These are phyloP conservation scores for Fusarium denticulatum DNA, from an alignment of 2,329 filamentous ascomycete species.

Conservation along the genomic window DNA sequence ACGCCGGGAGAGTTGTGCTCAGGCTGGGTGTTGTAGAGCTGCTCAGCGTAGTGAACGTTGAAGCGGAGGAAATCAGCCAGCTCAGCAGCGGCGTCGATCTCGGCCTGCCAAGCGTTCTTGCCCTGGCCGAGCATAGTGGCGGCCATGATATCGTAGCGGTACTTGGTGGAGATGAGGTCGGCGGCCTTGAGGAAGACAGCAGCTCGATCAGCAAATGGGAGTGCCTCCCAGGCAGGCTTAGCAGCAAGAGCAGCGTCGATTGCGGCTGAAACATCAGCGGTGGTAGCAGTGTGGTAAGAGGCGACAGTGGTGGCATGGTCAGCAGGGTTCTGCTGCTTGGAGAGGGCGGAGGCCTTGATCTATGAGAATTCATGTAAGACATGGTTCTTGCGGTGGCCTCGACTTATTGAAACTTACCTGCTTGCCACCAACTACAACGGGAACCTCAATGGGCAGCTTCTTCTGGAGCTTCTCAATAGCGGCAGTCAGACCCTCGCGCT, in stretches of 20 bases:
- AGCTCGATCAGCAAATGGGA: slow-evolving; percentile 90
- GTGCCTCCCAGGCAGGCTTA: slow-evolving; percentile 83
- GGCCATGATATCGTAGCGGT: slow-evolving; percentile 96
- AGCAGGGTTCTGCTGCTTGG: slow-evolving; percentile 83
- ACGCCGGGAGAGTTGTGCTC: slow-evolving; percentile 82
- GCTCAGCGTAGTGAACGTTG: slow-evolving; percentile 92
- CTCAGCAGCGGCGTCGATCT: slow-evolving; percentile 96
- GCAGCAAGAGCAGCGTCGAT: slow-evolving; percentile 88
- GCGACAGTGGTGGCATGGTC: slow-evolving; percentile 81
- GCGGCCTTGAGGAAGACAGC: slow-evolving; percentile 96
- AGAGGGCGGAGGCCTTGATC: slow-evolving; percentile 73
- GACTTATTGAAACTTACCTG: slow-evolving; percentile 62
- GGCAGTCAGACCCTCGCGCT: slow-evolving; percentile 78
- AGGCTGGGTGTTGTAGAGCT: slow-evolving; percentile 89
- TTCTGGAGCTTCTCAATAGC: slow-evolving; percentile 77
- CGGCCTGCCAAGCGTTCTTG: slow-evolving; percentile 99
- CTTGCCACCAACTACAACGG: slow-evolving; percentile 84
- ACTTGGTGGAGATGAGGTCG: slow-evolving; percentile 89
- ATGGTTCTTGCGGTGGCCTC: neutral
- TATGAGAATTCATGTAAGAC: slow-evolving; percentile 46
- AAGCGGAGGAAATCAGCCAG: slow-evolving; percentile 92
- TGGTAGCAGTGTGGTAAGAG: slow-evolving; percentile 83
- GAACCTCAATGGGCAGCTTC: slow-evolving; percentile 78
- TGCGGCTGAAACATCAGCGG: slow-evolving; percentile 78
- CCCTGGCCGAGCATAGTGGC: slow-evolving; percentile 96